A percentile compares a stretch with the other conserved stretches of the same genome.
Conservation (phyloP, 2,329 filamentous ascomycete genomes). For the Cercospora sojina region DNA sequence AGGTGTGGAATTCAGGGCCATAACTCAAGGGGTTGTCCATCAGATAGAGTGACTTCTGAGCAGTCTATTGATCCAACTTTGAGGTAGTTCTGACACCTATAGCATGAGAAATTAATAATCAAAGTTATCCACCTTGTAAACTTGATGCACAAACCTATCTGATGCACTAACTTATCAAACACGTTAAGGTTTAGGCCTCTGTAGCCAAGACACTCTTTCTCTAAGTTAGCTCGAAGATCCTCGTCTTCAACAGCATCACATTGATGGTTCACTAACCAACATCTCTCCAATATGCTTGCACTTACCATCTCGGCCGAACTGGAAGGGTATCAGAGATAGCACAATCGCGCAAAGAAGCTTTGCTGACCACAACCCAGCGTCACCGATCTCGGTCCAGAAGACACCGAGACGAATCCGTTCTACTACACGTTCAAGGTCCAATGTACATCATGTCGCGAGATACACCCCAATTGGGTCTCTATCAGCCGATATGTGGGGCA, state of each 20-base stretch:
- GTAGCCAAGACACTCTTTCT: not conserved
- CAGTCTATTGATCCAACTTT: too few relatives aligned
- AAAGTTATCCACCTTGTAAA: too few relatives aligned
- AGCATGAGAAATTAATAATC: too few relatives aligned
- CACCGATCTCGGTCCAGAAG: constrained; percentile 80
- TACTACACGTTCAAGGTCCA: constrained; percentile 98
- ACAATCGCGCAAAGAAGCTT: not conserved
- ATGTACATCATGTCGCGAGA: constrained; percentile 95
- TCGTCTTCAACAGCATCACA: constrained; percentile 6
- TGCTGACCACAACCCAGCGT: constrained; percentile 59
- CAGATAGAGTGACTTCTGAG: too few relatives aligned
- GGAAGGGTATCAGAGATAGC: constrained; percentile 55
- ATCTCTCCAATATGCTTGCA: constrained; percentile 58
- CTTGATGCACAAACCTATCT: too few relatives aligned
- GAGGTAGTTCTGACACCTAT: too few relatives aligned
- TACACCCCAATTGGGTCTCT: constrained; percentile 79
- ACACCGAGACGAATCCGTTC: constrained; percentile 79
- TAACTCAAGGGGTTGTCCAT: too few relatives aligned
- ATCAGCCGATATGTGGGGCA: constrained; percentile 80
- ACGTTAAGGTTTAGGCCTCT: too few relatives aligned
- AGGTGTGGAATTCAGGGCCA: too few relatives aligned
- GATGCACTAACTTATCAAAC: too few relatives aligned
- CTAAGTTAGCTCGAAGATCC: constrained; percentile 2
- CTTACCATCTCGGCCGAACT: constrained; percentile 68
- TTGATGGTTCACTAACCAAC: constrained; percentile 9